Percentiles rank a stretch among this genome's conserved stretches.
Conservation (phyloP, 2,329 filamentous ascomycete species). For the Cladosporium sp. region DNA sequence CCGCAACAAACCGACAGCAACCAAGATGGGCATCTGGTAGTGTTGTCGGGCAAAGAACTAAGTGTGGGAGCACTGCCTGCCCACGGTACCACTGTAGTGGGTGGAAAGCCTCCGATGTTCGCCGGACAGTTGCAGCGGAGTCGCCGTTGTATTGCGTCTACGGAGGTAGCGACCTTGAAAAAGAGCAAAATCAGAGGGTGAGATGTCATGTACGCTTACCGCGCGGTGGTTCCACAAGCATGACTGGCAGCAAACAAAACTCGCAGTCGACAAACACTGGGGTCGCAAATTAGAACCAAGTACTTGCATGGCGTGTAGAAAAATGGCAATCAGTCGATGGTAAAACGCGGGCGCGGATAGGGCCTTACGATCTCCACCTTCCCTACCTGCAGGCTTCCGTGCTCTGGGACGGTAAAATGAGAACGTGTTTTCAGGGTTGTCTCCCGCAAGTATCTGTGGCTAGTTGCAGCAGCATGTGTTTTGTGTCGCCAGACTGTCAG, state of each 20-base stretch:
- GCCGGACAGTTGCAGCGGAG: conserved; percentile 12
- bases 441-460: conserved; percentile 3
- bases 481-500: conserved; percentile 13
- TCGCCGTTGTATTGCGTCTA: conserved; percentile 12
- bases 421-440: conserved; percentile 10
- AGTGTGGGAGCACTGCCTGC: conserved; percentile 11
- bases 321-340: background rate
- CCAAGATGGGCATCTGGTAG: background rate
- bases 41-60: background rate
- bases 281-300: background rate
- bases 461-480: conserved; percentile 8
- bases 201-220: conserved; percentile 1
- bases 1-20: conserved; percentile 1
- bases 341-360: background rate
- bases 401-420: background rate
- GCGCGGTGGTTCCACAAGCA: background rate
- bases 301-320: background rate
- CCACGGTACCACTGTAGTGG: conserved; percentile 7
- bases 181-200: background rate
- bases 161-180: conserved; percentile 5
- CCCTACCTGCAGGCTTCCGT: conserved; percentile 1
- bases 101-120: conserved; percentile 8
- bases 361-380: background rate
- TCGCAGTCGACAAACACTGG: background rate
- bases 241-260: conserved; percentile 8